A percentile compares a stretch with the other conserved stretches of the same genome.
These are phyloP conservation scores for Chaetomium fimeti DNA, from an alignment of 495 filamentous ascomycete species.

Conservation along the genomic window DNA sequence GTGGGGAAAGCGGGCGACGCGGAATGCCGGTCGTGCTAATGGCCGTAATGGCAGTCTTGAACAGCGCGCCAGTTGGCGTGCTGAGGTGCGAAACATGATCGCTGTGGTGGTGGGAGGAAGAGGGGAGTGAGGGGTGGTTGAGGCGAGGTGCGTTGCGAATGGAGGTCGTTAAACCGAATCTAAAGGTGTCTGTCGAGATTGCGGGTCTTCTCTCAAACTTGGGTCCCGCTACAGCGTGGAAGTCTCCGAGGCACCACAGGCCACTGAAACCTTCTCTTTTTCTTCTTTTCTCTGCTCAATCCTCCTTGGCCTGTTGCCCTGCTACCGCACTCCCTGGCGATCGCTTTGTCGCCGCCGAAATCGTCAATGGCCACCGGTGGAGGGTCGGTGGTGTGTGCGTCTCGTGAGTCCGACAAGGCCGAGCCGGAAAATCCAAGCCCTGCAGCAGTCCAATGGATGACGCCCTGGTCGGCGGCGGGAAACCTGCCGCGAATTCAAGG, in stretches of 20 bases:
- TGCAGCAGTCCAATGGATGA: conserved; percentile 13
- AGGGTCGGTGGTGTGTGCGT: neutral
- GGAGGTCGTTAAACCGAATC: too few relatives aligned
- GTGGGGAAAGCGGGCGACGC: conserved; percentile 22
- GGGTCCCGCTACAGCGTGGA: neutral
- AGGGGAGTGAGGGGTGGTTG: neutral
- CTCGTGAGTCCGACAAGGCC: conserved; percentile 7
- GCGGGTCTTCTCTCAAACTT: conserved; percentile 12
- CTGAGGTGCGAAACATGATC: conserved; percentile 34
- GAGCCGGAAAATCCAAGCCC: conserved; percentile 14
- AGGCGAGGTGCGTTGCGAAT: conserved; percentile 5
- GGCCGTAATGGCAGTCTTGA: conserved; percentile 29
- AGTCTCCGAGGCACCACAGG: neutral
- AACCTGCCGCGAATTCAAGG: neutral
- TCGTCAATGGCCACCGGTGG: neutral
- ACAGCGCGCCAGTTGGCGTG: conserved; percentile 34
- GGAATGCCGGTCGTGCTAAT: conserved; percentile 24
- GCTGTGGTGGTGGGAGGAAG: conserved; percentile 10
- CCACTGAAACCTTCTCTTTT: neutral
- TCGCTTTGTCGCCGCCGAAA: conserved; percentile 8
- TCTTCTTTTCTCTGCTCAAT: neutral
- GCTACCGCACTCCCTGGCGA: conserved; percentile 16
- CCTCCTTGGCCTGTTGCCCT: conserved; percentile 14
- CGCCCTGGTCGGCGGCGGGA: neutral
- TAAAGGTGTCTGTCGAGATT: conserved; percentile 4